Evolutionary conservation across 208 protist genomes (phyloP).

Genomic region (Wallacemonas collosoma): DNA sequence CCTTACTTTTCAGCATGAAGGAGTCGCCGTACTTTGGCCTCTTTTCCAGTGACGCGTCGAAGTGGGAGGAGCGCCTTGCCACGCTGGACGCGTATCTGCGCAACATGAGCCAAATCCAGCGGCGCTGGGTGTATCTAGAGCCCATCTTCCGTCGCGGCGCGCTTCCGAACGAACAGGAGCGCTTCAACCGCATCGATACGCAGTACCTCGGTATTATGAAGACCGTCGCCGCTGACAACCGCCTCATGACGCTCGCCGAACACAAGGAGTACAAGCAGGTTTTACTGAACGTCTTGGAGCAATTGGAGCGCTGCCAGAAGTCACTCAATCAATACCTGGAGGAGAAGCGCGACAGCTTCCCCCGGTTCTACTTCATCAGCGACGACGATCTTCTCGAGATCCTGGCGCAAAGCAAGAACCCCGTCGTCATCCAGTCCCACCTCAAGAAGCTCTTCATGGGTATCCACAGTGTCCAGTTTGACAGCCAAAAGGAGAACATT

Average conservation of each 20-base stretch:
- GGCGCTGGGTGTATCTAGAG: conserved; percentile 99
- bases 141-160: conserved; percentile 98
- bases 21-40: conserved; percentile 95
- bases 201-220: conserved; percentile 95
- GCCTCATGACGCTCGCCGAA: conserved; percentile 83
- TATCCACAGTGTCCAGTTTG: conserved; percentile 95
- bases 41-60: conserved; percentile 91
- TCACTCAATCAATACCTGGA: conserved; percentile 98
- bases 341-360: conserved; percentile 96
- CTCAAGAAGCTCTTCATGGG: conserved; percentile 99
- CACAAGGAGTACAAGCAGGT: conserved; percentile 83
- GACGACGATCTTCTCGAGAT: conserved; percentile 99
- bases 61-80: conserved; percentile 93
- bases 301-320: conserved; percentile 97
- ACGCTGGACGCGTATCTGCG: conserved; percentile 93
- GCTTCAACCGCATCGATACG: conserved; percentile 95
- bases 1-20: conserved; percentile 96
- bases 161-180: conserved; percentile 94
- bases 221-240: conserved; percentile 73
- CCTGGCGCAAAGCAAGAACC: conserved; percentile 95
- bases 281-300: conserved; percentile 91
- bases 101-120: conserved; percentile 97
- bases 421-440: conserved; percentile 96
- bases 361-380: conserved; percentile 99
- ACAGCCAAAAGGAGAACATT: conserved; percentile 88